phyloP scores from a whole-genome alignment of 2,329 filamentous ascomycete species.

The Iodosphaeria phyllophila region DNA sequence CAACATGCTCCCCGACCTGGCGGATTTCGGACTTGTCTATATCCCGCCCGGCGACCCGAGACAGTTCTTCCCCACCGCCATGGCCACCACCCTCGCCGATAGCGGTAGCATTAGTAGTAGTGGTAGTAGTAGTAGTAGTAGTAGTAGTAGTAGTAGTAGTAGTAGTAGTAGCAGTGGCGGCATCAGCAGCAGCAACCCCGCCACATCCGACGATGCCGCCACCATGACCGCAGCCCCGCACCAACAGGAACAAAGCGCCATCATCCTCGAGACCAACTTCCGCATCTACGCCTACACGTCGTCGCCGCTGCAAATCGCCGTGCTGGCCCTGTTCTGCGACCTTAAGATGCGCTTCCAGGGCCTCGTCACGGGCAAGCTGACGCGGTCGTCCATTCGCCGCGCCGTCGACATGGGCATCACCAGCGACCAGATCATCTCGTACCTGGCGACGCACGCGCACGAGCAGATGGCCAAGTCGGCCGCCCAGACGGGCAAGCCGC shows the following conservation, averaged over 20 bases:
- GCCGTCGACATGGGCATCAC: conserved; percentile 88
- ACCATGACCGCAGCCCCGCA: too few relatives aligned
- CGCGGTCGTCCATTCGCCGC: conserved; percentile 69
- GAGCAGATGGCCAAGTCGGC: conserved; percentile 70
- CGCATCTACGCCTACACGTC: conserved; percentile 93
- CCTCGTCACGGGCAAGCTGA: conserved; percentile 81
- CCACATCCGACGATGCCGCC: too few relatives aligned
- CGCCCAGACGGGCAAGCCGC: conserved; percentile 37
- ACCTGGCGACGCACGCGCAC: conserved; percentile 82
- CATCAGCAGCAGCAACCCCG: too few relatives aligned
- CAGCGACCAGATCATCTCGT: conserved; percentile 84
- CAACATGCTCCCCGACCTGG: conserved; percentile 77
- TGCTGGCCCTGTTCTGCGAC: conserved; percentile 75
- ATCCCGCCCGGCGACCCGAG: conserved; percentile 35
- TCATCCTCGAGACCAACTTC: conserved; percentile 97
- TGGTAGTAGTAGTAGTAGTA: conserved; percentile 5
- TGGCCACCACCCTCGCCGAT: conserved; percentile 83
- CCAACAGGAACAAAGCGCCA: conserved; percentile 64
- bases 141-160: conserved; percentile 22
- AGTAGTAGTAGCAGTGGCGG: conserved; percentile 18
- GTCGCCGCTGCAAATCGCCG: conserved; percentile 83
- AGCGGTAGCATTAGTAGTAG: conserved; percentile 33
- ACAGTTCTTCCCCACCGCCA: conserved; percentile 74
- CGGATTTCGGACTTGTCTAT: conserved; percentile 87
- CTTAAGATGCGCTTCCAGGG: conserved; percentile 85